Evolutionary conservation across 805 yeast genomes (phyloP).

Genomic region (Saccharomycopsis oosterbeekiorum): DNA sequence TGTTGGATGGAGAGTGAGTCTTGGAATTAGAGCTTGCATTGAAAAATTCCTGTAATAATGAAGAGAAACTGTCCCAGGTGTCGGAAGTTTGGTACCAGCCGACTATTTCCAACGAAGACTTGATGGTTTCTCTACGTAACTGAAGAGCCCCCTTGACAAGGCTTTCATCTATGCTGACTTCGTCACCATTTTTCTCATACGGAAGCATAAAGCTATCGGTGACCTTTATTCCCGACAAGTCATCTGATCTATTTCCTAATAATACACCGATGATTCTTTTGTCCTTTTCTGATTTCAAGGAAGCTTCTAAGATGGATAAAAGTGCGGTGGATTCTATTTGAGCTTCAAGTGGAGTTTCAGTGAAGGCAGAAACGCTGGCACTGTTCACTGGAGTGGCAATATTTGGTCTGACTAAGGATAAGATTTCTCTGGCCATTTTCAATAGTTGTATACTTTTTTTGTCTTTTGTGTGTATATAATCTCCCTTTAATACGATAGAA

Average conservation of each 20-base stretch:
- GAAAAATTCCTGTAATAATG: conserved; percentile 73
- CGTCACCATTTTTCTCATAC: conserved; percentile 63
- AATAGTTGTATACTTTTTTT: too few relatives aligned
- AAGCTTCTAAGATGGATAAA: conserved; percentile 66
- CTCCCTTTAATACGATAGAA: too few relatives aligned
- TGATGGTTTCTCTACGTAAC: conserved; percentile 58
- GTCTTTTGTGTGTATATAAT: too few relatives aligned
- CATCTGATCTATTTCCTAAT: conserved; percentile 74
- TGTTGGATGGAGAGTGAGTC: conserved; percentile 65
- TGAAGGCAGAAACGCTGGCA: conserved; percentile 25
- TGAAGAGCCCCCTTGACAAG: conserved; percentile 62
- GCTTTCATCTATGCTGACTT: conserved; percentile 67
- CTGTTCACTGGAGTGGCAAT: conserved; percentile 25
- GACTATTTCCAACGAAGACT: conserved; percentile 66
- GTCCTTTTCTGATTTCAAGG: conserved; percentile 46
- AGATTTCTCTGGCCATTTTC: conserved; percentile 14
- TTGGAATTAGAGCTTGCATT: conserved; percentile 48
- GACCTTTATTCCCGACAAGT: conserved; percentile 65
- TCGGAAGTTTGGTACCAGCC: conserved; percentile 75
- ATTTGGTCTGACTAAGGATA: conserved; percentile 35
- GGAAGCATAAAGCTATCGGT: conserved; percentile 76
- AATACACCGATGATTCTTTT: conserved; percentile 72
- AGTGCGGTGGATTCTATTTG: conserved; percentile 60
- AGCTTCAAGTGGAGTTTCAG: conserved; percentile 39
- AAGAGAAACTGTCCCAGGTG: conserved; percentile 59